Conservation (phyloP, 2,329 filamentous ascomycete genomes). For the Fonsecaea erecta region DNA sequence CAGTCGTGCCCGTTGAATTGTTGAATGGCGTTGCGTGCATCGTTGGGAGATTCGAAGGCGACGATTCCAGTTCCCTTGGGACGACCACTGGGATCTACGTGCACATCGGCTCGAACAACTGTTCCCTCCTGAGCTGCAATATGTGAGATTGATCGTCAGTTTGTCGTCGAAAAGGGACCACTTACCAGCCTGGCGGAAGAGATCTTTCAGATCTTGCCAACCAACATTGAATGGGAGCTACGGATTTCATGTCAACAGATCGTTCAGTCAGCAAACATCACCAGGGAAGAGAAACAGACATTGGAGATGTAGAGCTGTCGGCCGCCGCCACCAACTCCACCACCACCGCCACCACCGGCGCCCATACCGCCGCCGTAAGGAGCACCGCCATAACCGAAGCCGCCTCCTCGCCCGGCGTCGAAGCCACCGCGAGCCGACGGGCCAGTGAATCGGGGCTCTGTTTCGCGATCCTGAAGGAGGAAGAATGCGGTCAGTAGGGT, state of each 20-base stretch:
- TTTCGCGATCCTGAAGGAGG: slow-evolving; percentile 80
- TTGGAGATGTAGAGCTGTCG: slow-evolving; percentile 98
- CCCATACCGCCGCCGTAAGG: slow-evolving; percentile 25
- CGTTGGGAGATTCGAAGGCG: slow-evolving; percentile 91
- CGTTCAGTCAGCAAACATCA: slow-evolving; percentile 39
- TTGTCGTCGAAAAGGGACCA: slow-evolving; percentile 39
- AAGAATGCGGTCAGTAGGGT: slow-evolving; percentile 4
- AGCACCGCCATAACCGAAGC: slow-evolving; percentile 68
- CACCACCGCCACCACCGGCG: slow-evolving; percentile 48
- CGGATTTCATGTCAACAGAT: slow-evolving; percentile 46
- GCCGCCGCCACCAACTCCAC: slow-evolving; percentile 64
- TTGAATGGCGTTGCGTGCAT: slow-evolving; percentile 92
- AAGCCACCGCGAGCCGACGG: slow-evolving; percentile 70
- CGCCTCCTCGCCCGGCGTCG: slow-evolving; percentile 60
- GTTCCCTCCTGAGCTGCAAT: slow-evolving; percentile 63
- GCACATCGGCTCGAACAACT: slow-evolving; percentile 94
- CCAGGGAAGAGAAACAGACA: slow-evolving; percentile 69
- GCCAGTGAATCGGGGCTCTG: slow-evolving; percentile 92
- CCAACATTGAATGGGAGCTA: slow-evolving; percentile 97
- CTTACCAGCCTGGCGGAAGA: slow-evolving; percentile 97
- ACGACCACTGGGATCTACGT: slow-evolving; percentile 85
- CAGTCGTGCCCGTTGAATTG: slow-evolving; percentile 99
- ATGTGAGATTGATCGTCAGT: slow-evolving; percentile 29
- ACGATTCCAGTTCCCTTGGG: slow-evolving; percentile 98
- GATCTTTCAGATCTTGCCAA: slow-evolving; percentile 98